Base-by-base conservation (phyloP, 164 flowering plant genomes). In the Taxillus chinensis region DNA sequence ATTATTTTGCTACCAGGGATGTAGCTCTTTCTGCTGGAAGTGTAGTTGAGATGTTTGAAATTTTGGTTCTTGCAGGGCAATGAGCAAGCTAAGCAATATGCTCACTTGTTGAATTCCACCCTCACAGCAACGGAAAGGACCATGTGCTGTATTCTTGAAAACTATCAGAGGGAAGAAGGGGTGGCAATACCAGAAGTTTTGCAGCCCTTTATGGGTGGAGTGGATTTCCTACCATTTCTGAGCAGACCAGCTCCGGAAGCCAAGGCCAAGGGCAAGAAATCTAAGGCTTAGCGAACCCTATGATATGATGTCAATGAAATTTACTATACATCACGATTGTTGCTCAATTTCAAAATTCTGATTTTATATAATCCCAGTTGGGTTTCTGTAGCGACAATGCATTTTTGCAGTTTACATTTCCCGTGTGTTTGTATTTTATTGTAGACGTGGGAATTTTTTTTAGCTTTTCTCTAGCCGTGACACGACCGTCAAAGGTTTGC, bases 91-190 rank as follows among this genome's bases (percentile, higher is more conserved):
- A 93, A 92, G 74, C 90, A 92, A 62, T 89, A 87, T 57, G 90
- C 79, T 40, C 98, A 92, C 69, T 48, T 89, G 73, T 69, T 93
- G 80, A 90, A 93, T 76, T 90, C 97, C 6, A 93, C 97, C 13
- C 87, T 93, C 39, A 87, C 97, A 12, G 97, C 98, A 57, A 93
- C 98, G 4, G 97, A 93, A 74, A 85, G 95, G 74, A 93, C 97
- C 55, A 71, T 90, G 16, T 90, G 98, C 72, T 86, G 93, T 78
- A 86, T 90, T 57, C 90, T 93, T 8, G 98, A 93, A 76, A 90
- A 90, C 73, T 72, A 85, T 70, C 98, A 93, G 75, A 84, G 59
- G 70, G 95, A 90, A 75, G 85, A 92, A 68, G 96, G 98, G 3
- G 86, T 92, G 1, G 87, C 85, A 60, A 60, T 92, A 52, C 96